Percentiles rank a stretch among this genome's conserved stretches.
phyloP scores from a whole-genome alignment of 345 rosid genomes.

The Corchorus capsularis region DNA sequence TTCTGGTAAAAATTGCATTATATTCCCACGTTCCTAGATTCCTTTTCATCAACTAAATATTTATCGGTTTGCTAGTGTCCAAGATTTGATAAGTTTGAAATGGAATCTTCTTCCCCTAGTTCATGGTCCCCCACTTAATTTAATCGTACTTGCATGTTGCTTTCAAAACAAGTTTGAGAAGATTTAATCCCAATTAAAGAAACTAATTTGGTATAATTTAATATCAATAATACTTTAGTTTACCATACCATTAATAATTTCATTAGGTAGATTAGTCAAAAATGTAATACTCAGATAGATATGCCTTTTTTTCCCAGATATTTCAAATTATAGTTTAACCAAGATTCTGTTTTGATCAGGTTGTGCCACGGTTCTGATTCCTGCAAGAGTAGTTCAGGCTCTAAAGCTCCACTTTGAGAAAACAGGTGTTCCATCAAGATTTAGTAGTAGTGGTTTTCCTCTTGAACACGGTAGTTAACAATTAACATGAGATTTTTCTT shows the following conservation, averaged over 20 bases:
- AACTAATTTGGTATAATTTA: no score
- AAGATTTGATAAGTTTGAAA: background rate
- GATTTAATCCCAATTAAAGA: background rate
- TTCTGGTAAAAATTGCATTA: background rate
- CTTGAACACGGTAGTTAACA: constrained; percentile 46
- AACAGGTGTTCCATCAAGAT: constrained; percentile 55
- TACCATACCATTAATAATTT: background rate
- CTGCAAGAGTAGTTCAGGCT: constrained; percentile 86
- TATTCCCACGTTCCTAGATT: constrained; percentile 29
- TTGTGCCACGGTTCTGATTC: constrained; percentile 73
- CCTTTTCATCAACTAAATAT: constrained; percentile 27
- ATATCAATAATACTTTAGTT: background rate
- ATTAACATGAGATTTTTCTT: constrained; percentile 12
- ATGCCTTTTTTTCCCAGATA: background rate
- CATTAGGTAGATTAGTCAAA: background rate
- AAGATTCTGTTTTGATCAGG: constrained; percentile 42
- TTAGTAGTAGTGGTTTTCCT: constrained; percentile 35
- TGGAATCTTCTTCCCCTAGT: constrained; percentile 22
- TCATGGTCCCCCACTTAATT: constrained; percentile 26
- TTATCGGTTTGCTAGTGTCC: constrained; percentile 16
- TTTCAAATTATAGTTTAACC: background rate
- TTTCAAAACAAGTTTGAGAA: constrained; percentile 7
- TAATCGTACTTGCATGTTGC: background rate
- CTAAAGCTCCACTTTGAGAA: constrained; percentile 70
- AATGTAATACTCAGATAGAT: background rate